These are phyloP conservation scores for Boletus subcaerulescens DNA, from an alignment of 768 basidiomycete genomes.

Conservation along the genomic window DNA sequence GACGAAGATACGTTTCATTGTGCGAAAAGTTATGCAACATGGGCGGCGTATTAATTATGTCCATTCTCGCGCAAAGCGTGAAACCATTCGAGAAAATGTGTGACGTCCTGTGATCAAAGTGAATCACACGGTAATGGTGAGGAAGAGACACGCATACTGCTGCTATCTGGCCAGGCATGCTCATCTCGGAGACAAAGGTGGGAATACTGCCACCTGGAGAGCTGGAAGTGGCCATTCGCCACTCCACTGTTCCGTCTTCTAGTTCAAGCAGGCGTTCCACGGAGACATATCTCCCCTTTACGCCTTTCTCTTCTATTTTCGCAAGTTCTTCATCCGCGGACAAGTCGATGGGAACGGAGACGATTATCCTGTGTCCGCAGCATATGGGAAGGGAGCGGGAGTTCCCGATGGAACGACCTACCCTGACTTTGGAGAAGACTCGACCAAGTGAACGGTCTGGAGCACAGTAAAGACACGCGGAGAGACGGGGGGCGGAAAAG, in stretches of 20 bases:
- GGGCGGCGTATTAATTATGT: neutral
- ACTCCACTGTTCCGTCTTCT: constrained; percentile 63
- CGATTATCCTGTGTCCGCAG: constrained; percentile 28
- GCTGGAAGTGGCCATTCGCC: constrained; percentile 79
- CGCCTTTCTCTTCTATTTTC: constrained; percentile 60
- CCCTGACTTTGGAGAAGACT: constrained; percentile 55
- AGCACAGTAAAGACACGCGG: constrained; percentile 75
- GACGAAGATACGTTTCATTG: neutral
- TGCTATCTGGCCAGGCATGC: constrained; percentile 61
- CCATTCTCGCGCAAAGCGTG: constrained; percentile 31
- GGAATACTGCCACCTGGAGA: constrained; percentile 71
- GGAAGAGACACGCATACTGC: constrained; percentile 36
- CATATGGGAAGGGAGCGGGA: neutral
- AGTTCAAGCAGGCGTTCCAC: constrained; percentile 66
- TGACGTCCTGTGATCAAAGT: constrained; percentile 54
- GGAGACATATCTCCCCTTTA: constrained; percentile 65
- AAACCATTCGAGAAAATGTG: constrained; percentile 69
- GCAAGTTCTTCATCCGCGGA: constrained; percentile 54
- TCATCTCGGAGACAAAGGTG: constrained; percentile 55
- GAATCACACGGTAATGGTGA: neutral
- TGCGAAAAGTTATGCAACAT: neutral
- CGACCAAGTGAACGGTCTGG: constrained; percentile 55
- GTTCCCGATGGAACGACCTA: constrained; percentile 30
- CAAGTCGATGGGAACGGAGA: constrained; percentile 71
- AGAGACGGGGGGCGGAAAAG: constrained; percentile 65